Evolutionary conservation across 345 rosid species (phyloP).

Genomic region (Cardamine chenopodiifolia): DNA sequence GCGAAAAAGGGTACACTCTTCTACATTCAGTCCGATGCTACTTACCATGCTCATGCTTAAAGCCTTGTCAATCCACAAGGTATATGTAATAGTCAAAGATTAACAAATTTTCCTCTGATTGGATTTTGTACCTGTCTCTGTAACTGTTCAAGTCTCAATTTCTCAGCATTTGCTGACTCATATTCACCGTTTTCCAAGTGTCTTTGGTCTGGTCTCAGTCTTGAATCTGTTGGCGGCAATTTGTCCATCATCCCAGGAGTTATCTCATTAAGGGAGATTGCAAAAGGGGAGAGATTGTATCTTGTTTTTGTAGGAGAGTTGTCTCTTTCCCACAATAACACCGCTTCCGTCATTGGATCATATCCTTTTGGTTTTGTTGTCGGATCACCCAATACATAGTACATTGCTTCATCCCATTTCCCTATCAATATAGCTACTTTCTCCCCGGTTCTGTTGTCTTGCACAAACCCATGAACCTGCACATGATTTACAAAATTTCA

Average conservation of each 20-base stretch:
- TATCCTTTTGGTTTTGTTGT: slow-evolving; percentile 88
- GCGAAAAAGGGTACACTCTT: slow-evolving; percentile 10
- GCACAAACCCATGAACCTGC: slow-evolving; percentile 98
- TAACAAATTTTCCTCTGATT: background rate
- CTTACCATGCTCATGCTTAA: slow-evolving; percentile 5
- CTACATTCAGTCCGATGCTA: slow-evolving; percentile 13
- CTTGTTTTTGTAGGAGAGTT: slow-evolving; percentile 78
- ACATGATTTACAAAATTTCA: slow-evolving; percentile 2
- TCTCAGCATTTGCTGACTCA: slow-evolving; percentile 90
- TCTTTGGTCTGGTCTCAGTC: slow-evolving; percentile 97
- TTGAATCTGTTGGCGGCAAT: slow-evolving; percentile 96
- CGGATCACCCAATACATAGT: slow-evolving; percentile 90
- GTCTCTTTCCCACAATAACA: slow-evolving; percentile 91
- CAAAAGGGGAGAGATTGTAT: slow-evolving; percentile 92
- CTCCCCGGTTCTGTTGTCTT: slow-evolving; percentile 92
- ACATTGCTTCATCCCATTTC: slow-evolving; percentile 99
- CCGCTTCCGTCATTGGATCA: slow-evolving; percentile 96
- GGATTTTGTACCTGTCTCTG: slow-evolving; percentile 82
- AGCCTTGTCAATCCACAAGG: background rate
- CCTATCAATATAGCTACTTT: slow-evolving; percentile 95
- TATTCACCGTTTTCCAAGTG: slow-evolving; percentile 94
- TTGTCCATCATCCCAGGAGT: slow-evolving; percentile 73
- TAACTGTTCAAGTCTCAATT: slow-evolving; percentile 88
- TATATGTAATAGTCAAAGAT: background rate
- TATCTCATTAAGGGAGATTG: slow-evolving; percentile 85